Percentiles rank a stretch among this genome's conserved stretches.
Evolutionary conservation across 2,329 filamentous ascomycete species (phyloP).

Genomic region (Metarhizium guizhouense): DNA sequence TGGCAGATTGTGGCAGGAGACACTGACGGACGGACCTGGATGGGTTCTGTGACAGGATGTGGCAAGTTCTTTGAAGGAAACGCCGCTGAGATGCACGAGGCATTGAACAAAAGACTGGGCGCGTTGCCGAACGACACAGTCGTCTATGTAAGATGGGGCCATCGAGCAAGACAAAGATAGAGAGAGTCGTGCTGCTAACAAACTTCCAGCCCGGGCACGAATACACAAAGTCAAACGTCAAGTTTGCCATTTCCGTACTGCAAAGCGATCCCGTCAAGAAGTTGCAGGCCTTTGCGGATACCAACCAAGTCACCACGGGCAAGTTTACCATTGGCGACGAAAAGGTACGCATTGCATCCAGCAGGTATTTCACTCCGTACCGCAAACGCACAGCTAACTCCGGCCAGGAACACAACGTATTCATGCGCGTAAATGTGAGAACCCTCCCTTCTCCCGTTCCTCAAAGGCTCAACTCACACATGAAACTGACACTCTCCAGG

Average conservation of each 20-base stretch:
- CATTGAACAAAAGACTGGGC: conserved; percentile 77
- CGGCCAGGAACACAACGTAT: conserved; percentile 78
- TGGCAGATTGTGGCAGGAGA: neutral
- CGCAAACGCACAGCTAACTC: conserved; percentile 1
- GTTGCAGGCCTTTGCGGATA: conserved; percentile 65
- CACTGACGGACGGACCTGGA: neutral
- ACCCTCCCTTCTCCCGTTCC: neutral
- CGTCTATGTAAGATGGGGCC: conserved; percentile 60
- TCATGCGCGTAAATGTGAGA: conserved; percentile 78
- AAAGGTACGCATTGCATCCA: conserved; percentile 52
- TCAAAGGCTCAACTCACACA: neutral
- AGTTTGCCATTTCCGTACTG: conserved; percentile 71
- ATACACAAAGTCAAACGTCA: conserved; percentile 95
- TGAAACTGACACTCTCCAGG: conserved; percentile 34
- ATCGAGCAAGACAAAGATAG: neutral
- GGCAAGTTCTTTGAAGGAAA: conserved; percentile 94
- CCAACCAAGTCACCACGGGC: conserved; percentile 82
- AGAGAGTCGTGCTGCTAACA: neutral
- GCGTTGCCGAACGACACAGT: conserved; percentile 80
- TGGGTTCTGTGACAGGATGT: conserved; percentile 50
- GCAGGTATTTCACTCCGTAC: neutral
- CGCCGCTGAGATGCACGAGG: conserved; percentile 83
- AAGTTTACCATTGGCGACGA: conserved; percentile 96
- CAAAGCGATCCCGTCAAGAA: conserved; percentile 69
- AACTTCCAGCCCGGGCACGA: conserved; percentile 73